Evolutionary conservation across 148 eudicot genomes (phyloP), one percentile per base, ranked within the genome.

Genomic region (Rhododendron mucronatum): DNA sequence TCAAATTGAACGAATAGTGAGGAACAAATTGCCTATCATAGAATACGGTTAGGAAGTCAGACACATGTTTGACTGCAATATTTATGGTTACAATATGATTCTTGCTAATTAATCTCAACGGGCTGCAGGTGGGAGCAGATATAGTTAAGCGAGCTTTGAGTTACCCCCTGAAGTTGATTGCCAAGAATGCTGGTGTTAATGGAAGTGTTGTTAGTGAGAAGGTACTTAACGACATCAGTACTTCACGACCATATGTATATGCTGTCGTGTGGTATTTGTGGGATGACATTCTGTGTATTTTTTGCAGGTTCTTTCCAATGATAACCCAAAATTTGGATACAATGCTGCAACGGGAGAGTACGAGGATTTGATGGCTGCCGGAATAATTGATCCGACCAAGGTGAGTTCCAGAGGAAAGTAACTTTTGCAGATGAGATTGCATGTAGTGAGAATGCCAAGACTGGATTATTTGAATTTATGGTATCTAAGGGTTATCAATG

Each of bases 291-390:
- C 76, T 71, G 20, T 14, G 20, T 71, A 12, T 71, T 33, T 30
- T 53, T 13, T 83, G 37, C 87, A 93, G 94, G 93, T 93, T 73
- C 90, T 93, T 7, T 83, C 92, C 0, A 89, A 84, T 39, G 92
- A 91, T 30, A 59, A 91, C 81, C 90, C 85, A 0, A 91, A 86
- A 76, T 91, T 89, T 37, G 93, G 94, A 65, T 93, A 93, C 90
- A 91, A 93, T 86, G 94, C 94, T 84, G 91, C 94, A 37, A 91
- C 94, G 5, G 94, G 94, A 78, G 87, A 88, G 83, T 91, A 91
- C 1, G 95, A 92, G 90, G 95, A 92, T 90, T 91, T 93, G 77
- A 93, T 93, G 94, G 89, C 92, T 89, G 92, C 91, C 55, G 95
- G 95, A 69, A 93, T 93, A 86, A 93, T 93, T 69, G 95, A 93